Percentiles rank a stretch among this genome's conserved stretches.
These are phyloP conservation scores for Annulohypoxylon nitens DNA, from an alignment of 495 filamentous ascomycete genomes.

Conservation along the genomic window DNA sequence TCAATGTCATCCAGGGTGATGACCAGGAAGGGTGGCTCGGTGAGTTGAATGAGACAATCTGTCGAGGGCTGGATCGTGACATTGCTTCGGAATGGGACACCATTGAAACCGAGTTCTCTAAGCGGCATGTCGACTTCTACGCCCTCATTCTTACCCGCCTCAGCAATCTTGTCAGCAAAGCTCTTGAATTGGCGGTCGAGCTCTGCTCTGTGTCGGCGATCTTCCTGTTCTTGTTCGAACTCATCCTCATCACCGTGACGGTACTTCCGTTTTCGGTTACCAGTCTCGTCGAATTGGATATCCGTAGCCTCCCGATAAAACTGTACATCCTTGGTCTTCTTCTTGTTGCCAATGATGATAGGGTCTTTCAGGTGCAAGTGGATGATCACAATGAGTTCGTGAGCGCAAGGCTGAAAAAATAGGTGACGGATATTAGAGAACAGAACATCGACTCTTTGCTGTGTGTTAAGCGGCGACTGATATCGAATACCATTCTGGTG, in stretches of 20 bases:
- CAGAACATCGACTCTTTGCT: slow-evolving; percentile 89
- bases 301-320: slow-evolving; percentile 99
- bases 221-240: slow-evolving; percentile 98
- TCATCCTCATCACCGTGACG: slow-evolving; percentile 99
- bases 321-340: slow-evolving; percentile 97
- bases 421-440: slow-evolving; percentile 99
- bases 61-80: slow-evolving; percentile 96
- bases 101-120: slow-evolving; percentile 95
- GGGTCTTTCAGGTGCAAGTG: slow-evolving; percentile 98
- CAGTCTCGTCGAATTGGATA: slow-evolving; percentile 98
- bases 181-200: slow-evolving; percentile 95
- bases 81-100: slow-evolving; percentile 94
- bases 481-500: slow-evolving; percentile 99
- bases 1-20: slow-evolving; percentile 96
- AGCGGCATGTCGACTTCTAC: slow-evolving; percentile 96
- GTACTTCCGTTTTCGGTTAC: slow-evolving; percentile 96
- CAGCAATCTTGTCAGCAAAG: slow-evolving; percentile 97
- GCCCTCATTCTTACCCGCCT: slow-evolving; percentile 85
- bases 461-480: slow-evolving; percentile 83
- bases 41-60: slow-evolving; percentile 97
- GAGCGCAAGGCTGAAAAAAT: slow-evolving; percentile 97
- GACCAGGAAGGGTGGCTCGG: slow-evolving; percentile 95
- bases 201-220: slow-evolving; percentile 87
- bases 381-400: slow-evolving; percentile 97
- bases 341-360: slow-evolving; percentile 97